Evolutionary conservation across 495 filamentous ascomycete genomes (phyloP).

Genomic region (Talaromyces wortmannii): DNA sequence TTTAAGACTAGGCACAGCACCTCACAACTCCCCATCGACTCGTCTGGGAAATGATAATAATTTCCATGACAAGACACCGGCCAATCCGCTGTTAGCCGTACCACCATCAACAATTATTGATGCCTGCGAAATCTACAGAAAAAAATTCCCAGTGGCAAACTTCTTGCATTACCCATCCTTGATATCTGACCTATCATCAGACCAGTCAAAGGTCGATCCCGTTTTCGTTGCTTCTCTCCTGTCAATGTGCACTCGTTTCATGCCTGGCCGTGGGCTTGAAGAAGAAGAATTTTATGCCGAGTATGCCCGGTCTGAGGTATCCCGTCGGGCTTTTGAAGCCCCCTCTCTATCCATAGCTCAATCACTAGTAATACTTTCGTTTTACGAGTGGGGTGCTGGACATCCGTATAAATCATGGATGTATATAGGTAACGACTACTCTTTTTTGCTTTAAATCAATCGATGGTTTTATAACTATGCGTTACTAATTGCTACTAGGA

Average conservation of each 20-base stretch:
- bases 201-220: constrained; percentile 26
- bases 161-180: constrained; percentile 39
- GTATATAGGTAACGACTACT: constrained; percentile 28
- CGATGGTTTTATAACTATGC: too few species aligned
- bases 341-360: constrained; percentile 36
- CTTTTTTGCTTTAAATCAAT: neutral
- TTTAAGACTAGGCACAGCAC: neutral
- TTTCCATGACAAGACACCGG: too few species aligned
- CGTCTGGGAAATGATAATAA: too few species aligned
- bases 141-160: constrained; percentile 35
- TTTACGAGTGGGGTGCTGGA: constrained; percentile 39
- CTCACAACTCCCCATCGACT: neutral
- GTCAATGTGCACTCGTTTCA: constrained; percentile 33
- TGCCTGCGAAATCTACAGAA: constrained; percentile 33
- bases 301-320: constrained; percentile 30
- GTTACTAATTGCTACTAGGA: constrained; percentile 11
- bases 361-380: constrained; percentile 33
- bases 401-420: constrained; percentile 41
- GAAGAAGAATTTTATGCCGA: constrained; percentile 27
- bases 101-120: constrained; percentile 25
- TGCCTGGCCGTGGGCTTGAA: constrained; percentile 18
- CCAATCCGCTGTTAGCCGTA: constrained; percentile 19
- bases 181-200: constrained; percentile 31
- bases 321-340: constrained; percentile 29
- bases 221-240: constrained; percentile 34